Evolutionary conservation across 176 grass and related monocot genomes (phyloP).

Genomic region (Carex myosuroides): DNA sequence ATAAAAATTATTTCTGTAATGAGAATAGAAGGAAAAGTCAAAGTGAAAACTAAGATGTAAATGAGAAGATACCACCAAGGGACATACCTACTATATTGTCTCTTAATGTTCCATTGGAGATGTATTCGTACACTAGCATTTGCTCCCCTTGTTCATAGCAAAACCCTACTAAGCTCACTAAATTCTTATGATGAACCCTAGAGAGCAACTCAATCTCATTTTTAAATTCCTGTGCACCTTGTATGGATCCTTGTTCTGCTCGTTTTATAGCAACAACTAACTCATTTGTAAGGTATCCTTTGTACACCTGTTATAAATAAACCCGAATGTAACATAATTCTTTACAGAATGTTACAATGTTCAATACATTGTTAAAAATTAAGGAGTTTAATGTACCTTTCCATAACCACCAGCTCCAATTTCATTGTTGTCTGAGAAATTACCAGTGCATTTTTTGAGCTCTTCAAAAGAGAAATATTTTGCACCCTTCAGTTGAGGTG

Average conservation of each 20-base stretch:
- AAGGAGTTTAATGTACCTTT: constrained; percentile 46
- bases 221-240: constrained; percentile 82
- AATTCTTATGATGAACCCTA: constrained; percentile 88
- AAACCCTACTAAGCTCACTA: constrained; percentile 74
- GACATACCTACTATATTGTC: constrained; percentile 61
- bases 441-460: constrained; percentile 57
- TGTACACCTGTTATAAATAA: constrained; percentile 59
- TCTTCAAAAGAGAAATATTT: constrained; percentile 78
- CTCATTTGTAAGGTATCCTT: constrained; percentile 55
- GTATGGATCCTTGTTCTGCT: constrained; percentile 68
- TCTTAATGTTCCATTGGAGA: constrained; percentile 64
- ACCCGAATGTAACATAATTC: not conserved
- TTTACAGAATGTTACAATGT: not conserved
- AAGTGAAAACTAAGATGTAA: not conserved
- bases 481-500: constrained; percentile 71
- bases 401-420: constrained; percentile 77
- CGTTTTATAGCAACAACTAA: constrained; percentile 67
- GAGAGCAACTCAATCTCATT: constrained; percentile 89
- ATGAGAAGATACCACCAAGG: not conserved
- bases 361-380: not conserved
- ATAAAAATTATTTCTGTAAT: not conserved
- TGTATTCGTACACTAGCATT: constrained; percentile 84
- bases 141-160: constrained; percentile 85
- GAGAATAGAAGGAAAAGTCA: not conserved
- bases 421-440: constrained; percentile 63